Conservation (phyloP, 2,329 filamentous ascomycete species). For the Fusarium udum region DNA sequence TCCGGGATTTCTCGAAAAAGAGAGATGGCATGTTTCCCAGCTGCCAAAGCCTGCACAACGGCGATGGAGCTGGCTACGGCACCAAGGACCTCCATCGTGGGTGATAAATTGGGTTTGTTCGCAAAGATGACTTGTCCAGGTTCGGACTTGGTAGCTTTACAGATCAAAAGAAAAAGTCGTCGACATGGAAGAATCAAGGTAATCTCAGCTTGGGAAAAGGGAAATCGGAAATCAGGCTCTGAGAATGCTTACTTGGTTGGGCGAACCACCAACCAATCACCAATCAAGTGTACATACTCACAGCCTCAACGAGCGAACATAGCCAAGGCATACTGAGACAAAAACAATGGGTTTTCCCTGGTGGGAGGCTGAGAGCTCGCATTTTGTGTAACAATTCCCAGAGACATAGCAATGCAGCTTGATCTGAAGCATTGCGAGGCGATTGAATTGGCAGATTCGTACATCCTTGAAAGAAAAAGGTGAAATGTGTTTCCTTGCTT, state of each 20-base stretch:
- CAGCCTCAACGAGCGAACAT: neutral
- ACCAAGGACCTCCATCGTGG: slow-evolving; percentile 19
- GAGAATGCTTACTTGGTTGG: neutral
- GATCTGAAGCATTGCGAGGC: too few species aligned
- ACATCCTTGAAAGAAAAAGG: too few species aligned
- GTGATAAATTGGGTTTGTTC: neutral
- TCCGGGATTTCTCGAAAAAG: slow-evolving; percentile 9
- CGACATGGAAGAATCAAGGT: neutral
- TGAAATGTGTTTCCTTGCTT: neutral
- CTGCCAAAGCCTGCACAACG: slow-evolving; percentile 7
- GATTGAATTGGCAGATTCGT: neutral
- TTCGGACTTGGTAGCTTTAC: neutral
- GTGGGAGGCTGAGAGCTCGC: neutral
- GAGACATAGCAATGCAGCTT: neutral
- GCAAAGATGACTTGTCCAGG: too few species aligned
- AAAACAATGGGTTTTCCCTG: neutral
- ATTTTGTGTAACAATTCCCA: neutral
- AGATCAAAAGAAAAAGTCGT: neutral
- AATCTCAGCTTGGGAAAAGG: neutral
- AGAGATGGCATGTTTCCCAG: slow-evolving; percentile 5
- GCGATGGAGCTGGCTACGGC: slow-evolving; percentile 23
- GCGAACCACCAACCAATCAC: neutral
- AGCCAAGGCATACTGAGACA: neutral
- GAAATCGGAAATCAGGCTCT: neutral
- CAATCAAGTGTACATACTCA: slow-evolving; percentile 4